These are phyloP conservation scores for Pseudotsuga menziesii DNA, from an alignment of 75 land plant species.

Conservation along the genomic window DNA sequence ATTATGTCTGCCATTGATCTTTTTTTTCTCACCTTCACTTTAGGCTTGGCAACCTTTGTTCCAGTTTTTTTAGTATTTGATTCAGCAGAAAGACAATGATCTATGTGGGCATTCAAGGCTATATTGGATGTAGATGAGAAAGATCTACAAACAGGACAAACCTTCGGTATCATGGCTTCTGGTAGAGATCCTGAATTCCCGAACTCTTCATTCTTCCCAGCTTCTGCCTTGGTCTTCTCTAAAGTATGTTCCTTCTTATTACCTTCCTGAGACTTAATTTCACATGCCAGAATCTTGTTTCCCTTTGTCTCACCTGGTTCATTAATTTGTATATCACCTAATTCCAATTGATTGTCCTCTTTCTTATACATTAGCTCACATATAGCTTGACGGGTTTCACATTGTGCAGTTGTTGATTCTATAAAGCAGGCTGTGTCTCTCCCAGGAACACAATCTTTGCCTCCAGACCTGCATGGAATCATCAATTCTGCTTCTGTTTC, in stretches of 20 bases:
- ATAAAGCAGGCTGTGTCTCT: background rate
- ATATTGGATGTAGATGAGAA: conserved; percentile 74
- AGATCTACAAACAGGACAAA: conserved; percentile 73
- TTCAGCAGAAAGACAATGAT: conserved; percentile 60
- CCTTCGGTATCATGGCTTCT: conserved; percentile 60
- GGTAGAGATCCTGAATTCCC: conserved; percentile 14
- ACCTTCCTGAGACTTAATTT: conserved; percentile 3
- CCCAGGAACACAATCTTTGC: background rate
- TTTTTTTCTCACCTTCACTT: conserved; percentile 62
- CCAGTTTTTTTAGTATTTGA: conserved; percentile 20
- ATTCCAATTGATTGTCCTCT: background rate
- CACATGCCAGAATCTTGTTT: conserved; percentile 28
- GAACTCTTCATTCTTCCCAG: conserved; percentile 28
- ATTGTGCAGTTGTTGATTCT: background rate
- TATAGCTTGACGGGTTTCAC: background rate
- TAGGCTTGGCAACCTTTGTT: conserved; percentile 20
- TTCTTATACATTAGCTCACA: background rate
- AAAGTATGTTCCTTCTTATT: background rate
- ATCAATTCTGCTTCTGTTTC: background rate
- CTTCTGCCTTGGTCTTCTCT: conserved; percentile 9
- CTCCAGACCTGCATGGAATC: background rate
- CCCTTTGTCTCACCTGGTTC: conserved; percentile 20
- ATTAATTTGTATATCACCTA: background rate
- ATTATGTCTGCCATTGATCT: conserved; percentile 32
- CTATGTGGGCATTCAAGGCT: conserved; percentile 84